These are phyloP conservation scores for Funneliformis caledonium DNA, from an alignment of 371 early-diverging fungal species.

Conservation along the genomic window DNA sequence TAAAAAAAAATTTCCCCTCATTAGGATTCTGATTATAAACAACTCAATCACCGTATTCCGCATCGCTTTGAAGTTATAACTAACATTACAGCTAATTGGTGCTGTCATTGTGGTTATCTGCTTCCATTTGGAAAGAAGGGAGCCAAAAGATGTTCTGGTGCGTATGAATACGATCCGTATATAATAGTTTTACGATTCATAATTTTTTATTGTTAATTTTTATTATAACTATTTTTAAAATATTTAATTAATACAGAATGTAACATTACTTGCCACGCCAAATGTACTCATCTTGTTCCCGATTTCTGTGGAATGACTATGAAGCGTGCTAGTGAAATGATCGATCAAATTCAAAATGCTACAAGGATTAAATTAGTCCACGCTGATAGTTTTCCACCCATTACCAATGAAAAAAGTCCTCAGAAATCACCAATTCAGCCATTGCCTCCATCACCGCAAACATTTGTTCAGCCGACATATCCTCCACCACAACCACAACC, in stretches of 20 bases:
- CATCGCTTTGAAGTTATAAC: conserved; percentile 87
- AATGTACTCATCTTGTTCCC: conserved; percentile 86
- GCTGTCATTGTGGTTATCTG: conserved; percentile 97
- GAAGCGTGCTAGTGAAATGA: conserved; percentile 81
- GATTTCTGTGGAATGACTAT: conserved; percentile 92
- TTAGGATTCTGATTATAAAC: conserved; percentile 64
- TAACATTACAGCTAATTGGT: conserved; percentile 88
- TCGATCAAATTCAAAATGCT: conserved; percentile 74
- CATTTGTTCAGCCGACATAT: conserved; percentile 1
- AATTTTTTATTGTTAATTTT: not conserved
- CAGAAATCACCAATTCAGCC: not conserved
- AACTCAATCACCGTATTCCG: conserved; percentile 88
- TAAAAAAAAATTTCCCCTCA: not conserved
- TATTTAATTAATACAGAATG: conserved; percentile 64
- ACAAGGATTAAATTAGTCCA: conserved; percentile 41
- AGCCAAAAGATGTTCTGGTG: conserved; percentile 63
- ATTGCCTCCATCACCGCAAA: conserved; percentile 37
- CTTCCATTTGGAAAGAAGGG: conserved; percentile 81
- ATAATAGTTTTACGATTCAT: not conserved
- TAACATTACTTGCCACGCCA: conserved; percentile 76
- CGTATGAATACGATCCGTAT: not conserved
- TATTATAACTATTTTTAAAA: not conserved
- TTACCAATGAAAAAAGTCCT: not conserved
- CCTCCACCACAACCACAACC: conserved; percentile 39
- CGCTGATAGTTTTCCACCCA: not conserved